These are phyloP conservation scores for Miscanthus sacchariflorus DNA, from an alignment of 202 grass and related monocot species.

Conservation along the genomic window DNA sequence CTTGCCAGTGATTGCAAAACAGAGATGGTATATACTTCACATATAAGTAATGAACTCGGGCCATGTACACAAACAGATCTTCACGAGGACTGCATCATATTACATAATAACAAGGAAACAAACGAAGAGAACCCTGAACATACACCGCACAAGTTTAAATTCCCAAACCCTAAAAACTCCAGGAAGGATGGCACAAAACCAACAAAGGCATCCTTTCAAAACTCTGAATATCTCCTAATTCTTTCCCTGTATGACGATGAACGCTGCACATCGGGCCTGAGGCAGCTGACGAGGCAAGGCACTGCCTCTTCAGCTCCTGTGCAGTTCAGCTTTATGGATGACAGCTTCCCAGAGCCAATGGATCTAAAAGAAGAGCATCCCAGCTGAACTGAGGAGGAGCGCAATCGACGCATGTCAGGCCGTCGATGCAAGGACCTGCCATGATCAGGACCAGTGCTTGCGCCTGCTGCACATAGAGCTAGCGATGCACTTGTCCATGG, in stretches of 20 bases:
- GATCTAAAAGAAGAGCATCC: constrained; percentile 85
- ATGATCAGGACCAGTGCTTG: constrained; percentile 41
- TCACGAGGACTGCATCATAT: constrained; percentile 17
- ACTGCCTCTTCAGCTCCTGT: constrained; percentile 65
- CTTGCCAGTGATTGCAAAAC: not conserved
- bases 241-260: constrained; percentile 67
- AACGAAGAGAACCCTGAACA: constrained; percentile 42
- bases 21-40: constrained; percentile 23
- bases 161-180: constrained; percentile 49
- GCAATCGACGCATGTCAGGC: constrained; percentile 40
- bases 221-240: constrained; percentile 67
- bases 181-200: constrained; percentile 44
- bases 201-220: constrained; percentile 53
- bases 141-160: constrained; percentile 50
- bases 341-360: constrained; percentile 55
- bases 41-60: not conserved
- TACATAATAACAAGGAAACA: constrained; percentile 25
- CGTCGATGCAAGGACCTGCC: constrained; percentile 26
- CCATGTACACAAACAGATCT: constrained; percentile 31
- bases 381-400: constrained; percentile 60
- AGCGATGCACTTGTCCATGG: constrained; percentile 69
- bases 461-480: constrained; percentile 60
- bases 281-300: constrained; percentile 76
- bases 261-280: constrained; percentile 55
- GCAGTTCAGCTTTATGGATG: constrained; percentile 76